These are phyloP conservation scores for Blastobotrys capitulatus DNA, from an alignment of 1,139 yeast species.

Conservation along the genomic window DNA sequence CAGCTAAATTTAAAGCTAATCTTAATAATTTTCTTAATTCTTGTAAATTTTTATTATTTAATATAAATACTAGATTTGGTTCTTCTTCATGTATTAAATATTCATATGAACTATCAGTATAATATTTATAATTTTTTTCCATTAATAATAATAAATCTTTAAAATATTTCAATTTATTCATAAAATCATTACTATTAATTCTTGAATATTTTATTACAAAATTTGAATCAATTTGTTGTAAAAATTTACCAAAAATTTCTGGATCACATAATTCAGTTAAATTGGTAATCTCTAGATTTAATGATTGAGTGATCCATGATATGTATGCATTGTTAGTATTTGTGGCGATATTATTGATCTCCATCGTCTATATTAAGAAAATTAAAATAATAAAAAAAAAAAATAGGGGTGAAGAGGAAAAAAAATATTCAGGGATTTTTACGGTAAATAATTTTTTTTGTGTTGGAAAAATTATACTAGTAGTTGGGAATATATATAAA, in stretches of 20 bases:
- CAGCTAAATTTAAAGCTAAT: slow-evolving; percentile 14
- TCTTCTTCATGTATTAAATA: not conserved
- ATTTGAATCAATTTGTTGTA: not conserved
- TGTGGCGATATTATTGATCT: not conserved
- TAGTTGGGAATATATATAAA: not conserved
- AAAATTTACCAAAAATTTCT: not conserved
- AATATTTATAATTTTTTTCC: not conserved
- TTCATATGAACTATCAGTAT: not conserved
- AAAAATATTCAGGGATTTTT: not conserved
- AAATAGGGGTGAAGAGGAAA: too few species aligned
- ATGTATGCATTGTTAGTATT: not conserved
- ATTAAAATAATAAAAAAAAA: too few species aligned
- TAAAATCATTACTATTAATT: not conserved
- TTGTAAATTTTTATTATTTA: not conserved
- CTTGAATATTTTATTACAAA: not conserved
- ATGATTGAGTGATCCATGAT: not conserved
- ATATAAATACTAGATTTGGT: not conserved
- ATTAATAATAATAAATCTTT: not conserved
- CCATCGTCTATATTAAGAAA: not conserved
- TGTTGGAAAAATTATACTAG: too few species aligned
- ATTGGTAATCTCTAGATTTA: not conserved
- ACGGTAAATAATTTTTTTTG: not conserved
- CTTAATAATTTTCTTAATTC: slow-evolving; percentile 16
- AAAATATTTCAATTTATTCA: not conserved
- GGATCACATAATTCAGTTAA: not conserved